Conservation (phyloP, 495 filamentous ascomycete species). For the Podospora bellae-mahoneyi region DNA sequence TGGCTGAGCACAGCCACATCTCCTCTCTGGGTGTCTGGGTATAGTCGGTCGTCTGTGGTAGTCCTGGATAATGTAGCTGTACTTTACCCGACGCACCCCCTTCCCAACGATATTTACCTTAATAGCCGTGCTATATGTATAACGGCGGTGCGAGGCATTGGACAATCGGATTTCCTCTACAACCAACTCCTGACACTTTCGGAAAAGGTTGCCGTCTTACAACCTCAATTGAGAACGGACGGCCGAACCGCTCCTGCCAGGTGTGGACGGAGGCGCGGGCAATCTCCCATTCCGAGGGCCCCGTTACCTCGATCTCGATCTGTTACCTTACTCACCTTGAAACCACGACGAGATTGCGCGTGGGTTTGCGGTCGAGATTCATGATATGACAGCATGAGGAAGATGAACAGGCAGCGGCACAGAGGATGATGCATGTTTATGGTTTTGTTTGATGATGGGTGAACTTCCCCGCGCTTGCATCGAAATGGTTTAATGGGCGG, state of each 20-base stretch:
- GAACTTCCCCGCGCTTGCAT: background rate
- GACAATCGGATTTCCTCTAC: background rate
- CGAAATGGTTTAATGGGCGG: background rate
- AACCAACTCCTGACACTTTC: background rate
- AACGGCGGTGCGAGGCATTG: constrained; percentile 3
- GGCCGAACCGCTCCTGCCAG: background rate
- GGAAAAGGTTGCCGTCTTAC: constrained; percentile 1
- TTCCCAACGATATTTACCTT: background rate
- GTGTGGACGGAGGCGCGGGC: background rate
- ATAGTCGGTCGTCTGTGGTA: background rate
- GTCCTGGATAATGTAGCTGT: constrained; percentile 3
- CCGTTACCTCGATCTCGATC: background rate
- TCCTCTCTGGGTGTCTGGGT: too few species aligned
- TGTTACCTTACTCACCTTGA: background rate
- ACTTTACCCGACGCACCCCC: background rate
- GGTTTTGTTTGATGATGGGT: background rate
- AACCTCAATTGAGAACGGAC: background rate
- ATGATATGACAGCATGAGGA: background rate
- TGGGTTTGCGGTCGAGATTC: too few species aligned
- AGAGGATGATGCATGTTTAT: background rate
- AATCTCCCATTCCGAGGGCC: background rate
- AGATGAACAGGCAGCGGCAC: background rate
- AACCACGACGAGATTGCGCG: background rate
- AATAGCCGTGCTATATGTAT: background rate
- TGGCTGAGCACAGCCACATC: background rate